These are phyloP conservation scores for Dipodascopsis uninucleata DNA, from an alignment of 805 yeast genomes.

Conservation along the genomic window DNA sequence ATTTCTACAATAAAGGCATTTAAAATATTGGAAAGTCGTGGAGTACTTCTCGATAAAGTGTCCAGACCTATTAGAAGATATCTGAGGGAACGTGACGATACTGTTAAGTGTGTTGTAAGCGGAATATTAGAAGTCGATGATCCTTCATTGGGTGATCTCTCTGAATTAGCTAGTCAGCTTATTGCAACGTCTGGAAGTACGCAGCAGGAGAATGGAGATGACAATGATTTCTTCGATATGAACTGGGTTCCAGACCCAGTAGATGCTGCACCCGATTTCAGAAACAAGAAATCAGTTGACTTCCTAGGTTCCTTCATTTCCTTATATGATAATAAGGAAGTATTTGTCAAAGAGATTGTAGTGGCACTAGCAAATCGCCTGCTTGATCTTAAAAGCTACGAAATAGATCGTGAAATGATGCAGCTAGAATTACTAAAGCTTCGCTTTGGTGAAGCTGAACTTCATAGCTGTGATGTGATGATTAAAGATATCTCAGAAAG, in stretches of 20 bases:
- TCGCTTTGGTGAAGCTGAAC: constrained; percentile 63
- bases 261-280: constrained; percentile 83
- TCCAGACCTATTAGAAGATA: constrained; percentile 71
- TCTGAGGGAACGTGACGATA: constrained; percentile 68
- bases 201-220: constrained; percentile 3
- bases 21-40: constrained; percentile 76
- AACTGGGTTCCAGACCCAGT: constrained; percentile 83
- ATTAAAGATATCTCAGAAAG: constrained; percentile 65
- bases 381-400: constrained; percentile 38
- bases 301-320: constrained; percentile 68
- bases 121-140: constrained; percentile 56
- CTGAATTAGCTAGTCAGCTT: constrained; percentile 46
- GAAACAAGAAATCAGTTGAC: constrained; percentile 43
- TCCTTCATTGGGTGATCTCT: constrained; percentile 48
- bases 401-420: constrained; percentile 30
- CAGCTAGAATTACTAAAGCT: constrained; percentile 54
- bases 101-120: constrained; percentile 62
- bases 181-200: constrained; percentile 4
- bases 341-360: constrained; percentile 63
- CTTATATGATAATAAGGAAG: constrained; percentile 64
- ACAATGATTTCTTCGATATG: constrained; percentile 46
- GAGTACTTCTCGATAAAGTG: constrained; percentile 74
- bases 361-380: constrained; percentile 56
- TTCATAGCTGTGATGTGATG: constrained; percentile 79
- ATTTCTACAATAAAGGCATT: constrained; percentile 70